phyloP scores from a whole-genome alignment of 306 rosid genomes.

The Inga leiocalycina region DNA sequence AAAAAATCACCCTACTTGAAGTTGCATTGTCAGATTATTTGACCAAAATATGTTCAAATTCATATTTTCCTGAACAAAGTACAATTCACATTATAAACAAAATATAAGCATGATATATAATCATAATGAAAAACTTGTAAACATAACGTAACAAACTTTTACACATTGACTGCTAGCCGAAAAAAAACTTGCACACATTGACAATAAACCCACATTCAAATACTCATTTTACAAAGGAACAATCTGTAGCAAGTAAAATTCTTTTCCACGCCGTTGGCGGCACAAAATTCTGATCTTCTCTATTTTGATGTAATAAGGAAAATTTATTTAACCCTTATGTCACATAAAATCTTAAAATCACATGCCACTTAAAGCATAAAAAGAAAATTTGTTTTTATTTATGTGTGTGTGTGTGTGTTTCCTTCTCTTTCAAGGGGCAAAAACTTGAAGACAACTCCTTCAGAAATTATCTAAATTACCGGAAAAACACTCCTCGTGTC shows the following conservation, averaged over 20 bases:
- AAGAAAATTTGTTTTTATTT: too few species aligned
- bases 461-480: too few species aligned
- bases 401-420: not conserved
- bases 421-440: too few species aligned
- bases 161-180: not conserved
- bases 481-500: too few species aligned
- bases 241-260: not conserved
- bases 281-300: not conserved
- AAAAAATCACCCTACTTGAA: too few species aligned
- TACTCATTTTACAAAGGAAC: not conserved
- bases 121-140: not conserved
- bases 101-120: not conserved
- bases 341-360: not conserved
- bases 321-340: not conserved
- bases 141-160: not conserved
- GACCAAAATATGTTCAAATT: not conserved
- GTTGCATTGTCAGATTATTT: too few species aligned
- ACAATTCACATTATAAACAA: not conserved
- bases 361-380: too few species aligned
- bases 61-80: not conserved
- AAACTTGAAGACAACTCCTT: not conserved
- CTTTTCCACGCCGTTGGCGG: not conserved
- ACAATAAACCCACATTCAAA: not conserved
- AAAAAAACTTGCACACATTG: not conserved
- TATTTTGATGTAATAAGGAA: not conserved